A percentile compares a stretch with the other conserved stretches of the same genome.
Evolutionary conservation across 2,329 filamentous ascomycete genomes (phyloP).

Genomic region (Ascochyta fabae): DNA sequence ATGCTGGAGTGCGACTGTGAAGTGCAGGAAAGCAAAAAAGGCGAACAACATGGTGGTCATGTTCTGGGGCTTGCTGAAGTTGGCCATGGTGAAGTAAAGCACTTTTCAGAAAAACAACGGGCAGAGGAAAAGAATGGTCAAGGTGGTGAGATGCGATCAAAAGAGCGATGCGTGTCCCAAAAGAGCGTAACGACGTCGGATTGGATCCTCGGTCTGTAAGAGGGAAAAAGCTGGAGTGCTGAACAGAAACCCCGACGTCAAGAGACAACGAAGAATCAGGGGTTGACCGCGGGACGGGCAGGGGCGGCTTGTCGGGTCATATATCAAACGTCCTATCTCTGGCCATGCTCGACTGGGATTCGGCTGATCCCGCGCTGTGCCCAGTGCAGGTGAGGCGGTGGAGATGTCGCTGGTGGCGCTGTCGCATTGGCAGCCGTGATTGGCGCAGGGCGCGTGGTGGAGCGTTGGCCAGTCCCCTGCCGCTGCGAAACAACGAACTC

Average conservation of each 20-base stretch:
- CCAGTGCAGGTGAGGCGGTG: conserved; percentile 28
- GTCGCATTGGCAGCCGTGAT: conserved; percentile 25
- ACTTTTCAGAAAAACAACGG: conserved; percentile 18
- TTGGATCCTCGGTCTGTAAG: conserved; percentile 36
- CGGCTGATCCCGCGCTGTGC: conserved; percentile 14
- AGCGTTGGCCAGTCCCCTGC: conserved; percentile 25
- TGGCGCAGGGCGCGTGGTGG: conserved; percentile 26
- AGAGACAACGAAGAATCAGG: conserved; percentile 40
- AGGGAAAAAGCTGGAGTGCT: conserved; percentile 22
- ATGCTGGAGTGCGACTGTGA: conserved; percentile 39
- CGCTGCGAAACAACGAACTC: conserved; percentile 28
- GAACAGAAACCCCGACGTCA: conserved; percentile 37
- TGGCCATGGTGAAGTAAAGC: conserved; percentile 35
- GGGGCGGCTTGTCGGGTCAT: conserved; percentile 40
- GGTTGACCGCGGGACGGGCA: conserved; percentile 29
- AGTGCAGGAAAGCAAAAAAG: conserved; percentile 43
- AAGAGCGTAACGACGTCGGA: conserved; percentile 47
- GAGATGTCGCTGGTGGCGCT: conserved; percentile 26
- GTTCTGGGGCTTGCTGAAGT: conserved; percentile 44
- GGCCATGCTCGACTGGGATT: conserved; percentile 30
- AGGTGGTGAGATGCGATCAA: conserved; percentile 15
- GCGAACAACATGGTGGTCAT: conserved; percentile 44
- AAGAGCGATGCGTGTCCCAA: conserved; percentile 26
- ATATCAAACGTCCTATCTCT: conserved; percentile 35
- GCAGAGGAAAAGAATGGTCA: conserved; percentile 14